phyloP scores from a whole-genome alignment of 2,329 filamentous ascomycete species.

The Cadophora sp. region DNA sequence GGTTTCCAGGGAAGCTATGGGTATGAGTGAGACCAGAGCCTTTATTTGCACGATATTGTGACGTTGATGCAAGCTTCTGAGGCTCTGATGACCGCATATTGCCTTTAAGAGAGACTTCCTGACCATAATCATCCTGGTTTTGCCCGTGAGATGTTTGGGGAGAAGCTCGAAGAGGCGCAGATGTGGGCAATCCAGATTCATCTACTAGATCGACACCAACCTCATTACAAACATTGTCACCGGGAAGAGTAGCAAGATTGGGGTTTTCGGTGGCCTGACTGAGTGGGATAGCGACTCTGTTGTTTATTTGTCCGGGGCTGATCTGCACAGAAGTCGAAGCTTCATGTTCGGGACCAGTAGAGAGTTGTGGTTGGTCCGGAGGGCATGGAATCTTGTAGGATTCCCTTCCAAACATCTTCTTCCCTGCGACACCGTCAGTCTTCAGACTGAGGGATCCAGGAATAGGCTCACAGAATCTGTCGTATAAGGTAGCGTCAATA shows the following conservation, averaged over 20 bases:
- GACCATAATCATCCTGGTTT: no score
- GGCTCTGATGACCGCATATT: not conserved
- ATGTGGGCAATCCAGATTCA: not conserved
- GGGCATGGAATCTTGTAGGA: not conserved
- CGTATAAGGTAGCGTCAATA: conserved; percentile 1
- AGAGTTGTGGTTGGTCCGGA: not conserved
- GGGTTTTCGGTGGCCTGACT: not conserved
- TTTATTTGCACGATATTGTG: no score
- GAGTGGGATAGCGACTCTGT: not conserved
- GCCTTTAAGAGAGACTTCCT: not conserved
- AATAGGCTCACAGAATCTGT: not conserved
- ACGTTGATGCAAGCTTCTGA: not conserved
- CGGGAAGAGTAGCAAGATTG: not conserved
- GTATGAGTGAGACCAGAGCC: no score
- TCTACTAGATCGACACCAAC: not conserved
- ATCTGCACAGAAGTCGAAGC: not conserved
- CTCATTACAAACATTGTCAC: not conserved
- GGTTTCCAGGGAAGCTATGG: no score
- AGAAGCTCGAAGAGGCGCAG: no score
- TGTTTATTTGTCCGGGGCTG: not conserved
- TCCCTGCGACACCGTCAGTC: not conserved
- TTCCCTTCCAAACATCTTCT: no score
- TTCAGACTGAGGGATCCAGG: not conserved
- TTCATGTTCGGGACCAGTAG: not conserved
- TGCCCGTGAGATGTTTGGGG: no score